Conservation (phyloP, 306 rosid species). For the Trifolium dubium region DNA sequence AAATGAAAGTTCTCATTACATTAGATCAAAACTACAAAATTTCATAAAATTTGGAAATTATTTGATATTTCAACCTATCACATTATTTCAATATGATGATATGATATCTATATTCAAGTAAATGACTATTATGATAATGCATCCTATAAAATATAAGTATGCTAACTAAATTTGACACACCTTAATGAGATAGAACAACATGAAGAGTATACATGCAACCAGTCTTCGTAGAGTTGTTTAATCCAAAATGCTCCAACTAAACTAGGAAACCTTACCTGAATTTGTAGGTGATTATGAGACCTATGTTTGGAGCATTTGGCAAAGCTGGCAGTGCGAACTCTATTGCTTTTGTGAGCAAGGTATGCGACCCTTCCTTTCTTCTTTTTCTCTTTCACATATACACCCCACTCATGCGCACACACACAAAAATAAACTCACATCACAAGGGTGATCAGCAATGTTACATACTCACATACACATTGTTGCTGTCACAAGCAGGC, state of each 20-base stretch:
- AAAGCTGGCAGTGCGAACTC: conserved; percentile 78
- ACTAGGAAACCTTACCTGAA: conserved; percentile 9
- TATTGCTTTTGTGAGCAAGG: conserved; percentile 96
- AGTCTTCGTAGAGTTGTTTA: not conserved
- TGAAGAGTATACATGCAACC: not conserved
- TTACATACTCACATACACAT: conserved; percentile 28
- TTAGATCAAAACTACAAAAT: not conserved
- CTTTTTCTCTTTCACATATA: conserved; percentile 14
- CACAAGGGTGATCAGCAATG: not conserved
- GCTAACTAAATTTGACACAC: not conserved
- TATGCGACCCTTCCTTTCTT: conserved; percentile 44
- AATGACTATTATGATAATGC: not conserved
- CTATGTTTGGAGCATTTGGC: conserved; percentile 91
- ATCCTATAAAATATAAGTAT: not conserved
- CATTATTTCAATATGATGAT: not conserved
- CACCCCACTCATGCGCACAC: not conserved
- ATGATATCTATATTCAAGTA: not conserved
- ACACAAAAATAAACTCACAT: conserved; percentile 1
- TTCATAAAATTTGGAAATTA: not conserved
- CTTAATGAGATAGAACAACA: not conserved
- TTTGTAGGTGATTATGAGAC: conserved; percentile 82
- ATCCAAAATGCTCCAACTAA: conserved; percentile 13
- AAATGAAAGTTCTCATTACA: not conserved
- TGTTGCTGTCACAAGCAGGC: conserved; percentile 53
- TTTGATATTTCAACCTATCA: not conserved